Evolutionary conservation across 176 grass and related monocot genomes (phyloP), one percentile per base, ranked within the genome.

Genomic region (Phoenix dactylifera): DNA sequence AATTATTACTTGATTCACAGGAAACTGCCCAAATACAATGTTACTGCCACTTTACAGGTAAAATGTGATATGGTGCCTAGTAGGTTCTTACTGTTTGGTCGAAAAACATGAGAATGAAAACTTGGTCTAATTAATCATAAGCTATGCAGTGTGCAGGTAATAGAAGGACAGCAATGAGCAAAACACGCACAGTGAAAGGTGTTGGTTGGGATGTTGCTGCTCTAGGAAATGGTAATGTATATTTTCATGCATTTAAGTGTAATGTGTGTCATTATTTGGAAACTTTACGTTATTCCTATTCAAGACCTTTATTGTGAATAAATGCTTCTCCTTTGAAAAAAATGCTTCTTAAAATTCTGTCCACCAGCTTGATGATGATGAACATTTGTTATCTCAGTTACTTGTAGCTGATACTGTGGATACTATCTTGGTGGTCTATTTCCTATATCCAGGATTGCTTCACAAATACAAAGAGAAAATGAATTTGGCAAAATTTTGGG

Each of bases 201-300:
- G 93, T 98, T 85, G 93, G 93, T 12, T 98, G 93, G 93, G 93
- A 65, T 54, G 57, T 85, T 66, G 81, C 93, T 71, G 87, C 93
- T 79, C 72, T 98, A 60, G 93, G 93, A 86, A 98, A 88, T 67
- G 93, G 87, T 98, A 29, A 30, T 44, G 19, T 67, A 61, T 28
- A 56, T 50, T 72, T 30, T 65, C 22, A 35, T 58, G 6, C 20
- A 55, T 78, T 60, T 51, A 30, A 16, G 7, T 60, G 26, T 6
- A 60, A 10, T 60, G 15, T 35, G 14, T 7, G 5, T 60, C 6
- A 30, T 60, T 60, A 10, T 52, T 24, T 49, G 48, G 7, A 44
- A 44, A 44, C 2, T 12, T 44, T 44, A 44, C 1, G 0, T 44
- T 44, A 44, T 44, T 44, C 10, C 1, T 44, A 12, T 44, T 44